These are phyloP conservation scores for Ambrosia hybrid DNA, from an alignment of 140 eudicot species.

Conservation along the genomic window DNA sequence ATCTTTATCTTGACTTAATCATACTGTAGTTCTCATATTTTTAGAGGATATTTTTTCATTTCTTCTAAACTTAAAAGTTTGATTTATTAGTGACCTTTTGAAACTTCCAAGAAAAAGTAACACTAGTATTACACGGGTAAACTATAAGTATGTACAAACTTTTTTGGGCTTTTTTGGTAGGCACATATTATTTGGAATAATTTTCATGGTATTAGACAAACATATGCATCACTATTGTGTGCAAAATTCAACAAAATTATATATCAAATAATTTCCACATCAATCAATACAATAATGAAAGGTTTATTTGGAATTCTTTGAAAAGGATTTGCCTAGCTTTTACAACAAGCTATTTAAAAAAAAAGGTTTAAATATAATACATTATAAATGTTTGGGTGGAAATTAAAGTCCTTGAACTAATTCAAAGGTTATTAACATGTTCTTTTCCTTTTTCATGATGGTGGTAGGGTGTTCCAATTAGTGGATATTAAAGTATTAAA, in stretches of 20 bases:
- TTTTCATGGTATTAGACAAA: conserved; percentile 10
- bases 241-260: conserved; percentile 3
- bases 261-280: background rate
- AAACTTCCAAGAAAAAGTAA: no score
- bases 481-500: conserved; percentile 16
- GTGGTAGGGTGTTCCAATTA: conserved; percentile 9
- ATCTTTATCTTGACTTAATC: no score
- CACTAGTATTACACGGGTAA: background rate
- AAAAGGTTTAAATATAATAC: background rate
- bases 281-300: conserved; percentile 4
- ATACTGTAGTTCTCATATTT: background rate
- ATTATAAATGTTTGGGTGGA: conserved; percentile 18
- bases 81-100: background rate
- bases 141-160: background rate
- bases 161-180: background rate
- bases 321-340: conserved; percentile 22
- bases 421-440: conserved; percentile 19
- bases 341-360: conserved; percentile 13
- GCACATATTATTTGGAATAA: background rate
- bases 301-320: background rate
- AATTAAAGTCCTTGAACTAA: conserved; percentile 30
- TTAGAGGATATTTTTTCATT: no score
- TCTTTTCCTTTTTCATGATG: conserved; percentile 24
- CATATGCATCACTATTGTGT: conserved; percentile 5
- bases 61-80: background rate